These are phyloP conservation scores for Ashbya aceris DNA, from an alignment of 1,139 yeast species.

Conservation along the genomic window DNA sequence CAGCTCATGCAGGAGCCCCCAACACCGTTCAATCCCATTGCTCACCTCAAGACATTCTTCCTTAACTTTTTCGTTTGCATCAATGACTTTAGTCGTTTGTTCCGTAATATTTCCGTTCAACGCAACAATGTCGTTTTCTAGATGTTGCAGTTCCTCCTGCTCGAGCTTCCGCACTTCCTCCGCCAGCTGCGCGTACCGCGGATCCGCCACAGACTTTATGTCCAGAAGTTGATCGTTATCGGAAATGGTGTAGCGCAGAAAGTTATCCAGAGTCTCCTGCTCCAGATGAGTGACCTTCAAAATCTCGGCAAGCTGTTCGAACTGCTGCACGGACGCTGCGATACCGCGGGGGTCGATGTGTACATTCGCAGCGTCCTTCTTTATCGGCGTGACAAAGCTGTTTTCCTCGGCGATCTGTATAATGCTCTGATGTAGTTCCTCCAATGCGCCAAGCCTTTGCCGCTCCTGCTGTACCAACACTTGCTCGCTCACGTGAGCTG, in stretches of 20 bases:
- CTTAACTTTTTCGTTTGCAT: constrained; percentile 19
- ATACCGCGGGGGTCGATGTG: constrained; percentile 15
- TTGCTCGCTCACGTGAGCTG: constrained; percentile 15
- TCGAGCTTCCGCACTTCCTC: constrained; percentile 16
- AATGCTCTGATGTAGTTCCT: constrained; percentile 22
- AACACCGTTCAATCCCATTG: constrained; percentile 22
- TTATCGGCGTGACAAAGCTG: constrained; percentile 11
- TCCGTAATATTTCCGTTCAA: constrained; percentile 14
- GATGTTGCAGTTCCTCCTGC: constrained; percentile 10
- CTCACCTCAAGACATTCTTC: constrained; percentile 19
- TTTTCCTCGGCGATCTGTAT: constrained; percentile 18
- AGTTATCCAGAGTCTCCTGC: constrained; percentile 27
- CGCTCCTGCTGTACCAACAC: constrained; percentile 18
- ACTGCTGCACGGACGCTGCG: constrained; percentile 15
- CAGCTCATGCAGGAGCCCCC: constrained; percentile 18
- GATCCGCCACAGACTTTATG: constrained; percentile 18
- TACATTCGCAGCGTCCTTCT: constrained; percentile 7
- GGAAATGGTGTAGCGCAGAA: constrained; percentile 24
- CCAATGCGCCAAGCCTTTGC: constrained; percentile 13
- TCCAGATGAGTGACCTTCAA: constrained; percentile 24
- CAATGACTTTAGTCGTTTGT: constrained; percentile 13
- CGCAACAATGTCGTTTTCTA: constrained; percentile 13
- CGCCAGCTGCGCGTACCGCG: constrained; percentile 14
- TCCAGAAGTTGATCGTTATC: constrained; percentile 14
- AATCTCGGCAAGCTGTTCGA: constrained; percentile 17